phyloP scores from a whole-genome alignment of 208 protist genomes.

The Wallacemonas sp. region DNA sequence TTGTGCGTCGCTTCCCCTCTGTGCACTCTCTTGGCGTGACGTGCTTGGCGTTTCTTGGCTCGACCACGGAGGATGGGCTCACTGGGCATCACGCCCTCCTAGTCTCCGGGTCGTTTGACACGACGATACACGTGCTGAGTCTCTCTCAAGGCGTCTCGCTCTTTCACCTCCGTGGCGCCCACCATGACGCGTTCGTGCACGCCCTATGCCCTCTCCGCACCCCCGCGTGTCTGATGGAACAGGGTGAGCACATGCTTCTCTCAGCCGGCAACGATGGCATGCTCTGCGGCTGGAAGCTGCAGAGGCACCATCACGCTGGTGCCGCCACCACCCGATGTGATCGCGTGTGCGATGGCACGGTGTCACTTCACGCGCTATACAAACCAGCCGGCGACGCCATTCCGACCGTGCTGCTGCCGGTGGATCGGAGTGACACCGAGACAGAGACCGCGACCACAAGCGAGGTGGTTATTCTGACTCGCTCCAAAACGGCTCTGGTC shows the following conservation, averaged over 20 bases:
- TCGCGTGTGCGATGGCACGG: neutral
- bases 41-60: conserved; percentile 56
- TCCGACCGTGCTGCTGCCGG: conserved; percentile 23
- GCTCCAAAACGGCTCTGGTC: conserved; percentile 24
- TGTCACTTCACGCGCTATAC: neutral
- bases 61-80: conserved; percentile 26
- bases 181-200: conserved; percentile 62
- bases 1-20: conserved; percentile 69
- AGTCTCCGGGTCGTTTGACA: conserved; percentile 73
- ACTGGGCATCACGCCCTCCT: conserved; percentile 52
- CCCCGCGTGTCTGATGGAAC: neutral
- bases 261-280: conserved; percentile 76
- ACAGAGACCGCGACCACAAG: neutral
- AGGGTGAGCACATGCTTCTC: conserved; percentile 22
- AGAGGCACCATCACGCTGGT: neutral
- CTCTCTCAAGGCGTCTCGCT: conserved; percentile 43
- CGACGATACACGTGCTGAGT: conserved; percentile 53
- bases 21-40: conserved; percentile 71
- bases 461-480: conserved; percentile 45
- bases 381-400: conserved; percentile 23
- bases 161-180: conserved; percentile 41
- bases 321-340: neutral
- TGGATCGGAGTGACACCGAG: conserved; percentile 9
- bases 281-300: conserved; percentile 55
- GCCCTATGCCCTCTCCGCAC: conserved; percentile 36